Evolutionary conservation across 2,329 filamentous ascomycete genomes (phyloP).

Genomic region (Tolypocladium pustulatum): DNA sequence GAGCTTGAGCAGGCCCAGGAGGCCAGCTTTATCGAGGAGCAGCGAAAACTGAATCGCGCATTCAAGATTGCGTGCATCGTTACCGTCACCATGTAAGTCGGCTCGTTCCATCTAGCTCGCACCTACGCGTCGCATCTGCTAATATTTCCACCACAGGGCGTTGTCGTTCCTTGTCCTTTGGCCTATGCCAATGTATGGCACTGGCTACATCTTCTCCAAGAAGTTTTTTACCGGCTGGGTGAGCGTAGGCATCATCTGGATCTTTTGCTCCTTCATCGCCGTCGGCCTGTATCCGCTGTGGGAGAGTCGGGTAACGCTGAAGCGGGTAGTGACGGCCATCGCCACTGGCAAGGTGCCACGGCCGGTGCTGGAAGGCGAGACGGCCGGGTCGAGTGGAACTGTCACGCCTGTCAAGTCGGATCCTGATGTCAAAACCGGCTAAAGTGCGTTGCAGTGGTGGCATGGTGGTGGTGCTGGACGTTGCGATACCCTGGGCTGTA

Average conservation of each 20-base stretch:
- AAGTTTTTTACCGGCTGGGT: constrained; percentile 68
- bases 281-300: constrained; percentile 76
- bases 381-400: neutral
- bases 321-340: constrained; percentile 9
- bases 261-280: constrained; percentile 58
- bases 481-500: neutral
- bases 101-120: neutral
- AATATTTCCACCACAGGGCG: constrained; percentile 28
- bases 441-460: neutral
- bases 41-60: constrained; percentile 40
- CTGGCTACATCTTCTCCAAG: constrained; percentile 52
- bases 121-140: neutral
- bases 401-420: constrained; percentile 3
- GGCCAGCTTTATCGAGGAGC: constrained; percentile 31
- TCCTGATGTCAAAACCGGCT: neutral
- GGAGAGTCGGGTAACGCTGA: constrained; percentile 57
- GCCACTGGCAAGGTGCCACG: constrained; percentile 5
- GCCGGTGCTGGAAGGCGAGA: neutral
- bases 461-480: neutral
- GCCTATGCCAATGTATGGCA: constrained; percentile 88
- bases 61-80: constrained; percentile 33
- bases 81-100: constrained; percentile 19
- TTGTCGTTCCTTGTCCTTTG: constrained; percentile 68
- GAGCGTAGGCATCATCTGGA: constrained; percentile 59
- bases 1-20: constrained; percentile 9